Base-by-base conservation (phyloP, 2,329 filamentous ascomycete genomes). In the Apiospora marii region DNA sequence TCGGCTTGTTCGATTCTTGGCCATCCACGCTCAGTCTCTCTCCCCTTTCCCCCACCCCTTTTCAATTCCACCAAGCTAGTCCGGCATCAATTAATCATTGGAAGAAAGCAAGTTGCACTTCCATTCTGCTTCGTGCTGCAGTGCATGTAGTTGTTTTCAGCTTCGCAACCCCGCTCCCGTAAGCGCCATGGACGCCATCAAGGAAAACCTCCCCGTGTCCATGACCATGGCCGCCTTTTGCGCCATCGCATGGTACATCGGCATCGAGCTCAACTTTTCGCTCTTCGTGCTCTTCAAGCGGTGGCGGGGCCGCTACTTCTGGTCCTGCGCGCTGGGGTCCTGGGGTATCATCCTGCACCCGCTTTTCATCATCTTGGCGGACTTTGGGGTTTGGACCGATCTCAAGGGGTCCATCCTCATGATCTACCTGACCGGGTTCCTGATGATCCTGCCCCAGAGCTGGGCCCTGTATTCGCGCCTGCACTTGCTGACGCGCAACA, bases 151-250 rank as follows among this genome's bases (percentile, higher is more conserved):
- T 41, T 10, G 10, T 41, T 10, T 41, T 41, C 37, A 41, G 37
- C 37, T 41, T 2, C 1, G 7, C 6, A 41, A 10, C 37, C 37
- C 37, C 37, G 37, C 37, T 10, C 37, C 37, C 37, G 37, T 27
- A 10, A 30, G 13, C 24, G 16, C 49, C 1, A 53, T 53, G 49
- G 49, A 53, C 27, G 61, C 41, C 22, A 41, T 46, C 61, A 48
- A 68, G 19, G 12, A 19, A 7, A 30, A 67, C 24, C 48, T 68
- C 43, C 44, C 44, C 22, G 22, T 44, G 14, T 68, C 81, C 72
- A 81, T 83, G 79, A 77, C 77, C 70, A 81, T 84, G 73, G 79
- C 81, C 58, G 82, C 80, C 71, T 84, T 83, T 68, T 77, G 75
- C 12, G 81, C 80, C 71, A 80, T 83, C 64, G 79, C 81, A 27